A percentile compares a stretch with the other conserved stretches of the same genome.
phyloP scores from a whole-genome alignment of 192 early-diverging fungal species.

The Coemansia sp. region DNA sequence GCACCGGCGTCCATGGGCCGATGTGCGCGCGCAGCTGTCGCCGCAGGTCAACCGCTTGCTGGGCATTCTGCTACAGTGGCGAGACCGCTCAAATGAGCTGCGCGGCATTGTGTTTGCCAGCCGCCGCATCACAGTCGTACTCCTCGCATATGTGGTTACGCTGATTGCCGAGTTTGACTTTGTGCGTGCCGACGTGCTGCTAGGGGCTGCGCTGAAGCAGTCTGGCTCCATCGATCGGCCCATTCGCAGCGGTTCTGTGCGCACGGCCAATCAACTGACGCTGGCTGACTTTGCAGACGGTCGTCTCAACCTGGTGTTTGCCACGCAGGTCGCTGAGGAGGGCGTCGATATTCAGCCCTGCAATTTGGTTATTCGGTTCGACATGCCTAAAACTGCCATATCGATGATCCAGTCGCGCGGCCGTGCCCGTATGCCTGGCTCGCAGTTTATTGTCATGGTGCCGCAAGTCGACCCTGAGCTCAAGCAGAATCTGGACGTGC shows the following conservation, averaged over 20 bases:
- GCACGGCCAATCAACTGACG: slow-evolving; percentile 39
- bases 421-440: slow-evolving; percentile 71
- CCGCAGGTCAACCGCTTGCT: slow-evolving; percentile 73
- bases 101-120: slow-evolving; percentile 89
- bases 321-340: slow-evolving; percentile 94
- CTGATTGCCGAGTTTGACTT: slow-evolving; percentile 57
- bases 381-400: slow-evolving; percentile 70
- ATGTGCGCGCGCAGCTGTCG: slow-evolving; percentile 48
- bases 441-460: slow-evolving; percentile 77
- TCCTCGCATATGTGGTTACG: slow-evolving; percentile 57
- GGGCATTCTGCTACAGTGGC: slow-evolving; percentile 60
- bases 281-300: slow-evolving; percentile 69
- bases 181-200: slow-evolving; percentile 40
- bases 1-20: slow-evolving; percentile 25
- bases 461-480: slow-evolving; percentile 15
- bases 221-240: slow-evolving; percentile 27
- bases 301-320: slow-evolving; percentile 75
- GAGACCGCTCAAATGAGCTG: slow-evolving; percentile 54
- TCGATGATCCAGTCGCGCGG: slow-evolving; percentile 90
- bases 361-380: slow-evolving; percentile 85
- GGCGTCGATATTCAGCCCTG: slow-evolving; percentile 93
- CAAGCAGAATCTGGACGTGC: not conserved
- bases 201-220: slow-evolving; percentile 35
- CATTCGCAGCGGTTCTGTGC: slow-evolving; percentile 36
- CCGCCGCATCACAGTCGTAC: slow-evolving; percentile 68